These are phyloP conservation scores for Megacollybia marginata DNA, from an alignment of 768 basidiomycete genomes.

Conservation along the genomic window DNA sequence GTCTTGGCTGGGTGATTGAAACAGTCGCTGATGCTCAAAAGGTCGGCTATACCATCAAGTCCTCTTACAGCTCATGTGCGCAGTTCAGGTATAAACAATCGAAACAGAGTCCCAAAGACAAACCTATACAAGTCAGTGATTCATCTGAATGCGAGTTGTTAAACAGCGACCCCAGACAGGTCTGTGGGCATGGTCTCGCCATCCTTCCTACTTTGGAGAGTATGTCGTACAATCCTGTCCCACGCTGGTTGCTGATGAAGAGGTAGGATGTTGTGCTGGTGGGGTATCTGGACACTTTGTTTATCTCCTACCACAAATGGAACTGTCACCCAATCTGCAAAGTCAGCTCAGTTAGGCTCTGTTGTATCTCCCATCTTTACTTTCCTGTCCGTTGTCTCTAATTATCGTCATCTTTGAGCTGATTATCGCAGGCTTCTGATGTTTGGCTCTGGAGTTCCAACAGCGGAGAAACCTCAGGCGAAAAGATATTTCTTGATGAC, in stretches of 20 bases:
- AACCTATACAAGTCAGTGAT: constrained; percentile 34
- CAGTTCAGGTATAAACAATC: constrained; percentile 47
- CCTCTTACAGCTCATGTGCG: not conserved
- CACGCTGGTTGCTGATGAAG: not conserved
- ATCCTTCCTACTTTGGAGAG: constrained; percentile 72
- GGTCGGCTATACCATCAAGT: constrained; percentile 19
- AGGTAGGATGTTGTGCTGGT: constrained; percentile 52
- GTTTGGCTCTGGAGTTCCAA: constrained; percentile 65
- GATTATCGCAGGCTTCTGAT: constrained; percentile 37
- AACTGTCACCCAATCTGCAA: constrained; percentile 29
- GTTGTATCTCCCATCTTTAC: constrained; percentile 62
- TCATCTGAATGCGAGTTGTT: not conserved
- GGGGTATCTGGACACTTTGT: constrained; percentile 56
- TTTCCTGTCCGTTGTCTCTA: constrained; percentile 35
- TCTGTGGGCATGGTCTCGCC: constrained; percentile 51
- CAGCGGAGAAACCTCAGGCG: constrained; percentile 60
- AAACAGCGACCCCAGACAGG: constrained; percentile 27
- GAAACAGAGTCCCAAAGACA: constrained; percentile 39
- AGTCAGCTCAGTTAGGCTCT: constrained; percentile 51
- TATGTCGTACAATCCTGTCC: constrained; percentile 14
- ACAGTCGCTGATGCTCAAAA: constrained; percentile 52
- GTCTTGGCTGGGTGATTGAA: constrained; percentile 51
- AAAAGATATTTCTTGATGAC: constrained; percentile 50
- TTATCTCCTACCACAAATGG: constrained; percentile 52
- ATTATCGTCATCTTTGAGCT: not conserved